phyloP scores from a whole-genome alignment of 2,329 filamentous ascomycete genomes.

The Calonectria fujianensis region DNA sequence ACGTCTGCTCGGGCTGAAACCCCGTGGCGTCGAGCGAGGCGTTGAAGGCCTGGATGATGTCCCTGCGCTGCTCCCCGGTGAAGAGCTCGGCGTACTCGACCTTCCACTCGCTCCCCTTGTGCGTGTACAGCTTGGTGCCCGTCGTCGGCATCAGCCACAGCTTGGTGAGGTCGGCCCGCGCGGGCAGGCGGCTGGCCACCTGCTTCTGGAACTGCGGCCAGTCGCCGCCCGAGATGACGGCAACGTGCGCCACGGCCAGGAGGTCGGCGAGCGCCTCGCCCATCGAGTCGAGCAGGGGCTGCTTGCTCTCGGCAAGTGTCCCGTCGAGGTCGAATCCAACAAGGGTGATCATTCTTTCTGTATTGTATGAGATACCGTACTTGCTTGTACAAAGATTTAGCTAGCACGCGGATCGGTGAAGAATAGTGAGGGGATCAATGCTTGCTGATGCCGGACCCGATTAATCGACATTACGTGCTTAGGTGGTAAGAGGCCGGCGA shows the following conservation, averaged over 20 bases:
- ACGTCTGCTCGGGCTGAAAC: conserved; percentile 20
- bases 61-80: conserved; percentile 6
- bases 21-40: conserved; percentile 16
- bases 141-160: conserved; percentile 22
- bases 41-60: not conserved
- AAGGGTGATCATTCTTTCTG: not conserved
- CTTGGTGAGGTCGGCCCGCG: conserved; percentile 10
- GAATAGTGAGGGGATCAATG: not conserved
- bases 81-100: conserved; percentile 15
- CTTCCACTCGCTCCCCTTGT: not conserved
- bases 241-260: not conserved
- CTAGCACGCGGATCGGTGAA: not conserved
- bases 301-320: conserved; percentile 21
- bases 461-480: not conserved
- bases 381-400: not conserved
- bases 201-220: conserved; percentile 18
- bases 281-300: conserved; percentile 15
- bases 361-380: not conserved
- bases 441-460: not conserved
- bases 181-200: conserved; percentile 9
- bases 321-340: conserved; percentile 8
- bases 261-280: conserved; percentile 11
- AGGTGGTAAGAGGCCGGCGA: not conserved
- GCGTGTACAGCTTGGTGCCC: conserved; percentile 11
- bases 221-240: conserved; percentile 1